Percentiles rank a stretch among this genome's conserved stretches.
These are phyloP conservation scores for Colletotrichum melonis DNA, from an alignment of 2,329 filamentous ascomycete species.

Conservation along the genomic window DNA sequence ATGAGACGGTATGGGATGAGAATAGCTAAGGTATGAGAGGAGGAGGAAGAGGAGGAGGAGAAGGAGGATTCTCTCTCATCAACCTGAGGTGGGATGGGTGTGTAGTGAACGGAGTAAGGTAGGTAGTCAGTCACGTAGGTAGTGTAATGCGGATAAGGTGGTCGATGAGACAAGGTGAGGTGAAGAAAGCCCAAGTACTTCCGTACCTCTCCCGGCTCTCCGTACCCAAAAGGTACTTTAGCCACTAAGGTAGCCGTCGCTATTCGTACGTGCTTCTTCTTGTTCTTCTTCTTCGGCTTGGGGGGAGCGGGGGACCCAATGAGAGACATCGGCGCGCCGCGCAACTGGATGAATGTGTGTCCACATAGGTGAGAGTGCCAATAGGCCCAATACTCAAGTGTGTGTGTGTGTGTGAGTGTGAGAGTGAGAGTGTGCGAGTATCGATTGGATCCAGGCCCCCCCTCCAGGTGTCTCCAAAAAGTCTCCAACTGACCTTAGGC, in stretches of 20 bases:
- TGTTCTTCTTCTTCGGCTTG: not conserved
- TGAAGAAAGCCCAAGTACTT: not conserved
- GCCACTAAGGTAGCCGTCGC: not conserved
- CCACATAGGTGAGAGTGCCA: not conserved
- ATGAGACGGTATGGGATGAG: slow-evolving; percentile 20
- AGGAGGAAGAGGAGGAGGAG: not conserved
- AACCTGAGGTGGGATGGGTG: slow-evolving; percentile 29
- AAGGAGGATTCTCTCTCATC: slow-evolving; percentile 12
- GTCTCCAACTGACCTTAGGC: not conserved
- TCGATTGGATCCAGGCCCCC: not conserved
- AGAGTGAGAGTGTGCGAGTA: not conserved
- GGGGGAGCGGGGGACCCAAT: not conserved
- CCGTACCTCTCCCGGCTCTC: too few relatives aligned
- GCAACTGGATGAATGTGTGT: not conserved
- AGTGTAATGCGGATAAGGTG: slow-evolving; percentile 25
- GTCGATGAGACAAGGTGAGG: slow-evolving; percentile 5
- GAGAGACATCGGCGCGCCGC: not conserved
- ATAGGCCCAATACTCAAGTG: not conserved
- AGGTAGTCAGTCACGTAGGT: too few relatives aligned
- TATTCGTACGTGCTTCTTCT: not conserved
- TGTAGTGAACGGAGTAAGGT: not conserved
- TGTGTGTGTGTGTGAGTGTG: not conserved
- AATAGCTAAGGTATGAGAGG: not conserved
- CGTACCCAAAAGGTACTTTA: not conserved
- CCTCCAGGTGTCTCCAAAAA: not conserved